These are phyloP conservation scores for Monosporozyma solicola DNA, from an alignment of 805 yeast species.

Conservation along the genomic window DNA sequence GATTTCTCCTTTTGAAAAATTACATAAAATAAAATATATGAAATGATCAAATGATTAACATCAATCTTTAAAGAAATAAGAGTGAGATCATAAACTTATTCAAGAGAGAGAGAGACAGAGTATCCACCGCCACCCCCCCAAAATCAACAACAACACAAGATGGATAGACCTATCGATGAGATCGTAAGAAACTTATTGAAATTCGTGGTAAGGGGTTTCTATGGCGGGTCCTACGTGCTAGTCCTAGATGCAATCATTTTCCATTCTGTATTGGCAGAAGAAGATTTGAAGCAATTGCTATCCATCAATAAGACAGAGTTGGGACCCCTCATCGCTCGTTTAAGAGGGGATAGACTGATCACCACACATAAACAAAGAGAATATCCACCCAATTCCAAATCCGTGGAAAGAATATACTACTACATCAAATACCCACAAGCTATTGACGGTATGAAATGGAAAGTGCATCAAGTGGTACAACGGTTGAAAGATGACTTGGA, in stretches of 20 bases:
- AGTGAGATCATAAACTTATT: too few relatives aligned
- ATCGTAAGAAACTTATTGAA: conserved; percentile 46
- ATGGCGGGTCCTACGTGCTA: conserved; percentile 71
- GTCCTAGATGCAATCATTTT: conserved; percentile 79
- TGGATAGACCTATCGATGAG: conserved; percentile 34
- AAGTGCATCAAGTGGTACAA: conserved; percentile 78
- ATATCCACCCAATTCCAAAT: conserved; percentile 53
- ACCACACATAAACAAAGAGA: conserved; percentile 65
- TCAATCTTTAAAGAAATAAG: neutral
- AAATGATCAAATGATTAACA: neutral
- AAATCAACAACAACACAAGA: neutral
- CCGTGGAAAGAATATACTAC: conserved; percentile 69
- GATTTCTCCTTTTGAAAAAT: neutral
- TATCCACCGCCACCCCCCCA: neutral
- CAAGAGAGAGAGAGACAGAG: neutral
- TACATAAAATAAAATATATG: too few relatives aligned
- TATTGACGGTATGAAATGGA: conserved; percentile 94
- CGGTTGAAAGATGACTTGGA: conserved; percentile 73
- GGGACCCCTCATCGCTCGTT: conserved; percentile 67
- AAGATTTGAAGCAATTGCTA: conserved; percentile 71
- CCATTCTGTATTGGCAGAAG: conserved; percentile 88
- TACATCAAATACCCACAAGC: conserved; percentile 88
- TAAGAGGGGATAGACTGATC: conserved; percentile 77
- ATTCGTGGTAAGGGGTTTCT: conserved; percentile 79
- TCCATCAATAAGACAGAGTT: conserved; percentile 83